Base-by-base conservation (phyloP, 805 yeast genomes). In the Pichia thaimueangensis region DNA sequence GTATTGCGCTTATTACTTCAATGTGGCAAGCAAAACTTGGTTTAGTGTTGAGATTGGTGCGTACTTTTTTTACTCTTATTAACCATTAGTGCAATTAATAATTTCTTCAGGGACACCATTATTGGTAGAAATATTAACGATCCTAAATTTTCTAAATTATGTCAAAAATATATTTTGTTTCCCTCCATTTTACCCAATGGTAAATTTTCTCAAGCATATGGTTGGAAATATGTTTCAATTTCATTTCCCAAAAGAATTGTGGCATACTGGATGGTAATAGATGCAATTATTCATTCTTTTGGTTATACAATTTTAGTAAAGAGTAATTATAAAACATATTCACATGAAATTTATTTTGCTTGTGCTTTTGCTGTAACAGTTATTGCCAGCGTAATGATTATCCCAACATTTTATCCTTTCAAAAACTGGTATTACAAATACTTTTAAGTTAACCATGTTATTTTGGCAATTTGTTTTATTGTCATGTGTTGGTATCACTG, bases 401-500 rank as follows among this genome's bases (percentile, higher is more conserved):
- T n/a, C n/a, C n/a, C n/a, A n/a, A n/a, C n/a, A n/a, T n/a, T n/a
- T n/a, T n/a, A n/a, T n/a, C n/a, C n/a, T n/a, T n/a, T n/a, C n/a
- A n/a, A n/a, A n/a, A n/a, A n/a, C n/a, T n/a, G n/a, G n/a, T n/a
- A n/a, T n/a, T n/a, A n/a, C n/a, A n/a, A n/a, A n/a, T n/a, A n/a
- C n/a, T n/a, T n/a, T n/a, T n/a, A n/a, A n/a, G n/a, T n/a, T n/a
- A n/a, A n/a, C n/a, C 94, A 85, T 54, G 73, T 82, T 37, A 43
- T 71, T 1, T 55, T 82, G 35, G 87, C 78, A 4, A 59, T 69
- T 5, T 45, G 69, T 6, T 78, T 80, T 56, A 63, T 80, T 37
- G 67, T 67, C 11, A 73, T 74, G 38, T 69, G 74, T 41, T 83
- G 78, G 74, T 63, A 65, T 30, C 94, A 86, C 58, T 68, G 79